phyloP scores from a whole-genome alignment of 192 early-diverging fungal species.

The Rhizoclosmatium sp. region DNA sequence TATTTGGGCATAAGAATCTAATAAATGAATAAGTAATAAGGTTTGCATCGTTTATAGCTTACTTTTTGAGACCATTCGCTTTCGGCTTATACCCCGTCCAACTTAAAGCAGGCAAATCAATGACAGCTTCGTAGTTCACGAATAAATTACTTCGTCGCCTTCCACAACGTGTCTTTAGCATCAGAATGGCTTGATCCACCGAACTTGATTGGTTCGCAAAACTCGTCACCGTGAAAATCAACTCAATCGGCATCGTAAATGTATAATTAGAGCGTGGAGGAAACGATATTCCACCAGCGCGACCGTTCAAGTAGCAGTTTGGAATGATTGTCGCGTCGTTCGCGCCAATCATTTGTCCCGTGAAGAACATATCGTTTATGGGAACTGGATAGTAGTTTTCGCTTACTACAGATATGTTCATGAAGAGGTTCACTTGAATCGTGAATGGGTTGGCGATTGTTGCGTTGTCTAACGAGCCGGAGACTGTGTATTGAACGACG shows the following conservation, averaged over 20 bases:
- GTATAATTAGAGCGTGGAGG: neutral
- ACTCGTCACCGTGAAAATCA: conserved; percentile 14
- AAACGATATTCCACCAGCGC: neutral
- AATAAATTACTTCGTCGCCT: neutral
- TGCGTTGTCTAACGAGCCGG: conserved; percentile 1
- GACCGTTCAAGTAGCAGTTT: conserved; percentile 14
- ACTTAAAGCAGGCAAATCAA: conserved; percentile 8
- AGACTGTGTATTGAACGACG: neutral
- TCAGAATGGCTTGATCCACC: neutral
- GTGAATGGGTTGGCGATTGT: neutral
- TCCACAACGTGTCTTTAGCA: neutral
- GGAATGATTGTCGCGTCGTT: conserved; percentile 2
- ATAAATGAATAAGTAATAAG: too few species aligned
- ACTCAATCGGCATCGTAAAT: conserved; percentile 16
- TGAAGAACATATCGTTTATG: conserved; percentile 1
- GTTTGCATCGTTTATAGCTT: too few species aligned
- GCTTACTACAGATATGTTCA: conserved; percentile 7
- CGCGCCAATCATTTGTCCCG: neutral
- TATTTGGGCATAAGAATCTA: too few species aligned
- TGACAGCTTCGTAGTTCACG: neutral
- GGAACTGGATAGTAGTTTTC: conserved; percentile 7
- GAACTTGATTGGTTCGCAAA: neutral
- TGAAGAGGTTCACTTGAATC: neutral
- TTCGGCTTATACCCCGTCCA: conserved; percentile 35
- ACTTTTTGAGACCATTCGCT: too few species aligned